Base-by-base conservation (phyloP, 305 asterid species). In the Fraxinus nigra region DNA sequence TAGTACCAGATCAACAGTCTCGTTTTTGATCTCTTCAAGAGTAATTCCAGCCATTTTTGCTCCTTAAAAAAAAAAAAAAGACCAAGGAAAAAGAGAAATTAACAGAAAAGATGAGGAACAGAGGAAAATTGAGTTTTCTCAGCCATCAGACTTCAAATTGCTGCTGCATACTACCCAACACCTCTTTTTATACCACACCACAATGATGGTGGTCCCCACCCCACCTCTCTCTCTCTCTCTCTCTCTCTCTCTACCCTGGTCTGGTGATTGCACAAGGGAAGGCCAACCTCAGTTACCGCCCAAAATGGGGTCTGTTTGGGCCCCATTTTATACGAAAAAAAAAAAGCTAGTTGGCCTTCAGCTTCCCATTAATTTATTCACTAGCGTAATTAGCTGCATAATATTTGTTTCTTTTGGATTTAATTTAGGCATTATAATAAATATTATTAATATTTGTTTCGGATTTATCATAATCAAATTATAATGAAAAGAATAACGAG, bases 1-100 rank as follows among this genome's bases (percentile, higher is more conserved):
- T 24, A 20, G 32, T 92, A 92, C 97, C 97, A 92, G 90, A 91
- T 92, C 97, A 88, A 92, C 97, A 10, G 97, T 90, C 87, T 92
- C 96, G 81, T 92, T 92, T 85, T 89, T 92, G 43, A 92, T 92
- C 87, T 87, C 88, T 43, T 92, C 94, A 16, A 92, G 93, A 82
- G 91, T 90, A 30, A 88, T 72, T 5, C 85, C 87, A 7, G 87
- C 89, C 90, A 89, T 89, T 85, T n/a, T 80, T 75, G 2, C 16
- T 43, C 76, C 40, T 78, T 43, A 43, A 43, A 43, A 10, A 11
- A 3, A 10, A 43, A 43, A 3, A 43, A 3, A 38, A 2, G 8
- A 16, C 10, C 16, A 10, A 2, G 72, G 70, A 51, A 72, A 3
- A 16, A 7, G 35, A 76, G 10, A 84, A 70, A 70, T 61, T 61